Evolutionary conservation across 192 early-diverging fungal species (phyloP).

Genomic region (Gigaspora rosea): DNA sequence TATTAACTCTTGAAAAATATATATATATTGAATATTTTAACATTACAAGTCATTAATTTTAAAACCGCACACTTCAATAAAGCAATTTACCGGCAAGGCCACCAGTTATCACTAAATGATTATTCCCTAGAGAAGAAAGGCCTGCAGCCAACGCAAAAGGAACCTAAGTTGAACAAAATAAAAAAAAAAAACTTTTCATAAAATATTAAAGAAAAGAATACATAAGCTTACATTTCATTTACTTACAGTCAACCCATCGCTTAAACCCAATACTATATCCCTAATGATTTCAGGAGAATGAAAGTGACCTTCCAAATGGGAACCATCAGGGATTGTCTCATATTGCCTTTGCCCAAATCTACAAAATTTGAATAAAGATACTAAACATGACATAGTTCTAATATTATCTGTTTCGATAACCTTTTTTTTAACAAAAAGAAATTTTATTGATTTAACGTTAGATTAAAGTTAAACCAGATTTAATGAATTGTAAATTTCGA

Average conservation of each 20-base stretch:
- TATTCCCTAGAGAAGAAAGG: constrained; percentile 52
- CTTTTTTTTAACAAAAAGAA: too few species aligned
- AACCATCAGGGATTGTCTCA: background rate
- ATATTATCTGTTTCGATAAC: too few species aligned
- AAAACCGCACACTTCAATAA: too few species aligned
- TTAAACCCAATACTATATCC: constrained; percentile 49
- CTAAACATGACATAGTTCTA: too few species aligned
- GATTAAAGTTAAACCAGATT: too few species aligned
- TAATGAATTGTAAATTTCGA: too few species aligned
- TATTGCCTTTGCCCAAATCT: background rate
- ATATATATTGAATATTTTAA: too few species aligned
- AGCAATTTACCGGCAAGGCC: constrained; percentile 54
- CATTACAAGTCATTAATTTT: too few species aligned
- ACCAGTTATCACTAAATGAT: constrained; percentile 58
- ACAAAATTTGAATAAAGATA: too few species aligned
- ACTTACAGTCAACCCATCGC: constrained; percentile 47
- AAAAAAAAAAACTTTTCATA: background rate
- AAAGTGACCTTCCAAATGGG: constrained; percentile 41
- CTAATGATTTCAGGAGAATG: constrained; percentile 47
- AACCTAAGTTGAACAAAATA: constrained; percentile 35
- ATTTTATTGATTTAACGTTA: too few species aligned
- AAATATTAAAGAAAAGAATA: background rate
- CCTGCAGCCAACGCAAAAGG: constrained; percentile 71
- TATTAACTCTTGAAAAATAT: constrained; percentile 43
- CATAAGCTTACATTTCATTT: background rate